Percentiles rank a stretch among this genome's conserved stretches.
Conservation (phyloP, 108 stramenopile species). For the Cyclostephanos tholiformis region DNA sequence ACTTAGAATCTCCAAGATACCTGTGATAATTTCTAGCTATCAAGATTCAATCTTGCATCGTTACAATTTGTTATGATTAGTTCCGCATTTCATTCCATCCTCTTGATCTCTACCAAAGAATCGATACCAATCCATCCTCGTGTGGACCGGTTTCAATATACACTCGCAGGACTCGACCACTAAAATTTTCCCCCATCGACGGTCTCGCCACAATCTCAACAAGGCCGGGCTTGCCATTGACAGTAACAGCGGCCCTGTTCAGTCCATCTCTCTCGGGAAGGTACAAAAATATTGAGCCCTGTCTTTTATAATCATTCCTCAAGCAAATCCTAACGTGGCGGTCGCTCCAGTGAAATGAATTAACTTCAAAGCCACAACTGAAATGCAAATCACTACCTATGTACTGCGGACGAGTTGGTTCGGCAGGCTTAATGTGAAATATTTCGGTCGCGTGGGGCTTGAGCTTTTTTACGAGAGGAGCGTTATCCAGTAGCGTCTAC, state of each 20-base stretch:
- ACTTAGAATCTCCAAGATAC: no score
- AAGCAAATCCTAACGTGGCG: conserved; percentile 43
- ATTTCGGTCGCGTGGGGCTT: conserved; percentile 81
- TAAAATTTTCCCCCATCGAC: conserved; percentile 26
- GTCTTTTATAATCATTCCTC: conserved; percentile 63
- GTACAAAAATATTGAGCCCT: conserved; percentile 68
- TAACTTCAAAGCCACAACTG: conserved; percentile 88
- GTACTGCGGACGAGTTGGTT: conserved; percentile 76
- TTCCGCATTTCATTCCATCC: not conserved
- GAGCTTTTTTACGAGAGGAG: conserved; percentile 66
- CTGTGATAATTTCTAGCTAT: no score
- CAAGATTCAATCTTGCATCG: no score
- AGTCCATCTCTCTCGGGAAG: conserved; percentile 54
- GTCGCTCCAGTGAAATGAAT: conserved; percentile 50
- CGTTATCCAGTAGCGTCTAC: conserved; percentile 43
- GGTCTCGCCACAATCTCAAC: conserved; percentile 68
- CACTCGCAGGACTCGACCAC: conserved; percentile 10
- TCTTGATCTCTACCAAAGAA: conserved; percentile 8
- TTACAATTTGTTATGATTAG: no score
- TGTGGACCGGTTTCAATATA: not conserved
- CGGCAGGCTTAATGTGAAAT: conserved; percentile 80
- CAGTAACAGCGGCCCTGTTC: conserved; percentile 30
- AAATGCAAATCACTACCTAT: conserved; percentile 92
- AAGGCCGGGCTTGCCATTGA: conserved; percentile 52
- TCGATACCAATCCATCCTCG: conserved; percentile 11